Conservation (phyloP, 2,329 filamentous ascomycete genomes). For the Ilyonectria sp. region DNA sequence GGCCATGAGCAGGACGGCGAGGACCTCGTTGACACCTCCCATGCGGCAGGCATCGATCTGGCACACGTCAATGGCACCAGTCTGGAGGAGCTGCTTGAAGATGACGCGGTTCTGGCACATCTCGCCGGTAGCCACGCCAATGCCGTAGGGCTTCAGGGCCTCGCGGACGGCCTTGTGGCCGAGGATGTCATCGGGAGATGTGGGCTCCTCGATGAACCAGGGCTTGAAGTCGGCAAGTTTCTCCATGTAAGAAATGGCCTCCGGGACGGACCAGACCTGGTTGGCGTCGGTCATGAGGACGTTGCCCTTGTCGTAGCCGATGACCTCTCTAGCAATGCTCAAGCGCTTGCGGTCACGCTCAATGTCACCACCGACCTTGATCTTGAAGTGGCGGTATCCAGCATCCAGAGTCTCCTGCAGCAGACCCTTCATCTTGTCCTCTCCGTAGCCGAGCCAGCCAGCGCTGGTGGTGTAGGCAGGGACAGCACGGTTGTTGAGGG, state of each 20-base stretch:
- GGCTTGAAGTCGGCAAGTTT: constrained; percentile 86
- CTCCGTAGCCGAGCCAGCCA: constrained; percentile 91
- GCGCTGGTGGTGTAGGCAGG: constrained; percentile 93
- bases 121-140: constrained; percentile 92
- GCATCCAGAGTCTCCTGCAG: constrained; percentile 81
- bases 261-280: constrained; percentile 92
- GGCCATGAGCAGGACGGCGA: constrained; percentile 91
- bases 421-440: constrained; percentile 86
- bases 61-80: constrained; percentile 87
- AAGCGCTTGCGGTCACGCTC: constrained; percentile 81
- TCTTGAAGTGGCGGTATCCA: constrained; percentile 90
- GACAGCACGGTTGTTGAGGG: constrained; percentile 80
- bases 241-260: constrained; percentile 90
- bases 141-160: constrained; percentile 80
- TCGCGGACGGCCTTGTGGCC: constrained; percentile 90
- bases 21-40: constrained; percentile 91
- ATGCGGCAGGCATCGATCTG: constrained; percentile 93
- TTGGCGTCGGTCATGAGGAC: constrained; percentile 95
- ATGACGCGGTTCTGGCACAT: constrained; percentile 97
- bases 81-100: constrained; percentile 90
- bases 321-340: constrained; percentile 81
- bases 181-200: constrained; percentile 89
- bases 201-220: constrained; percentile 97
- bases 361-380: constrained; percentile 86
- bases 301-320: constrained; percentile 87